phyloP scores from a whole-genome alignment of 2,329 filamentous ascomycete genomes.

The Fusarium siculi region DNA sequence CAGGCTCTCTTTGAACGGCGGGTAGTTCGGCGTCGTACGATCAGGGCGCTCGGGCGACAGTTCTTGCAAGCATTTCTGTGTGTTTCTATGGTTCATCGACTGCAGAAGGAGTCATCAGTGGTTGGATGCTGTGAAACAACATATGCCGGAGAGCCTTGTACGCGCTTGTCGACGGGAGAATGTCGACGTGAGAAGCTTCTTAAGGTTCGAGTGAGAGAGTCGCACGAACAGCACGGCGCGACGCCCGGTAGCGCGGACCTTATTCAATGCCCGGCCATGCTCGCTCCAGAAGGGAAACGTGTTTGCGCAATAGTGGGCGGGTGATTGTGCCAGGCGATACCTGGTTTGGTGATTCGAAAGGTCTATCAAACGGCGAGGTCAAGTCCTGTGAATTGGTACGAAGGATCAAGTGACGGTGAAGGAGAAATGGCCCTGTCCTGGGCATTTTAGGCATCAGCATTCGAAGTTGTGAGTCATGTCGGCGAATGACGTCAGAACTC shows the following conservation, averaged over 20 bases:
- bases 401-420: too few species aligned
- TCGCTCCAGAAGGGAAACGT: accelerated
- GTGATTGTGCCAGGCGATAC: too few species aligned
- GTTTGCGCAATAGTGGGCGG: background rate
- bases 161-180: accelerated
- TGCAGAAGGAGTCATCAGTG: accelerated
- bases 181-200: too few species aligned
- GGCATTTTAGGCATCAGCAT: too few species aligned
- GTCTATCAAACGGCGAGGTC: too few species aligned
- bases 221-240: accelerated
- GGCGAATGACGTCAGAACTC: too few species aligned
- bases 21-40: accelerated
- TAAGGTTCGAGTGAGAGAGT: background rate
- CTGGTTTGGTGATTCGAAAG: too few species aligned
- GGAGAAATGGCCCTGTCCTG: too few species aligned
- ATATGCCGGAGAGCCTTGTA: accelerated
- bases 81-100: accelerated
- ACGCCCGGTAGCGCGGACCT: too few species aligned
- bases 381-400: too few species aligned
- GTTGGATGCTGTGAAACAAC: accelerated
- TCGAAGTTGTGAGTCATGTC: too few species aligned
- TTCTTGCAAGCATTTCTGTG: constrained; percentile 45
- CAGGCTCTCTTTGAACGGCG: background rate
- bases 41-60: constrained; percentile 48
- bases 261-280: background rate